Conservation (phyloP, 2,329 filamentous ascomycete genomes). For the Didymella segeticola region DNA sequence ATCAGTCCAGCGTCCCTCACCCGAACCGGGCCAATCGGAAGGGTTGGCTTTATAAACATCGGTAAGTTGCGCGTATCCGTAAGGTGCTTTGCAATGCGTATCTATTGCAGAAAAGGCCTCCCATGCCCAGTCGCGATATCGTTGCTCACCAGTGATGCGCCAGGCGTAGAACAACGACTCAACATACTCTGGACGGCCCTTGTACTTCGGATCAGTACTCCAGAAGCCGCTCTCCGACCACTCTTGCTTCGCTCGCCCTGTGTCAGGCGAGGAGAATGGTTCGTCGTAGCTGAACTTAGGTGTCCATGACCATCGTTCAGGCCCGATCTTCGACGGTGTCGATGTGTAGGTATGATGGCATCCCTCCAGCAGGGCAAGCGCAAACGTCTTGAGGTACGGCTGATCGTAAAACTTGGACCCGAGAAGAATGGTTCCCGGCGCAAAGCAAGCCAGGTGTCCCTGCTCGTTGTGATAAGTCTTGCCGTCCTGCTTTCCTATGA, state of each 20-base stretch:
- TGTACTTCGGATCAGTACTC: constrained; percentile 41
- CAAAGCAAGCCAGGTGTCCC: constrained; percentile 50
- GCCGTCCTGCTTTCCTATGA: constrained; percentile 45
- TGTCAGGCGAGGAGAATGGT: constrained; percentile 38
- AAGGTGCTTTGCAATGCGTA: constrained; percentile 47
- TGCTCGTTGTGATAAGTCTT: constrained; percentile 48
- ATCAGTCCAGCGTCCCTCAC: constrained; percentile 42
- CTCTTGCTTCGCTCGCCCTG: constrained; percentile 37
- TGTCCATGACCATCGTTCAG: constrained; percentile 49
- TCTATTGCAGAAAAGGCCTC: constrained; percentile 49
- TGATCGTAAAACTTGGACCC: constrained; percentile 44
- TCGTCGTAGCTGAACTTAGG: constrained; percentile 46
- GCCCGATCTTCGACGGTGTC: constrained; percentile 48
- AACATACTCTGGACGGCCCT: constrained; percentile 50
- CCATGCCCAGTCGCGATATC: constrained; percentile 53
- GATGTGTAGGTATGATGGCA: constrained; percentile 49
- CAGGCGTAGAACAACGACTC: constrained; percentile 52
- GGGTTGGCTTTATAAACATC: constrained; percentile 42
- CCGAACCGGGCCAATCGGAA: constrained; percentile 27
- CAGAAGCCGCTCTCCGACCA: constrained; percentile 43
- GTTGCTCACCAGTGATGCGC: constrained; percentile 49
- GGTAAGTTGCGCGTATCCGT: constrained; percentile 47
- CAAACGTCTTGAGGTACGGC: constrained; percentile 44
- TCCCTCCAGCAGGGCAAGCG: constrained; percentile 50
- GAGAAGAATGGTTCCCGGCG: constrained; percentile 50